Evolutionary conservation across 176 grass and related monocot genomes (phyloP).

Genomic region (Puccinellia tenuiflora): DNA sequence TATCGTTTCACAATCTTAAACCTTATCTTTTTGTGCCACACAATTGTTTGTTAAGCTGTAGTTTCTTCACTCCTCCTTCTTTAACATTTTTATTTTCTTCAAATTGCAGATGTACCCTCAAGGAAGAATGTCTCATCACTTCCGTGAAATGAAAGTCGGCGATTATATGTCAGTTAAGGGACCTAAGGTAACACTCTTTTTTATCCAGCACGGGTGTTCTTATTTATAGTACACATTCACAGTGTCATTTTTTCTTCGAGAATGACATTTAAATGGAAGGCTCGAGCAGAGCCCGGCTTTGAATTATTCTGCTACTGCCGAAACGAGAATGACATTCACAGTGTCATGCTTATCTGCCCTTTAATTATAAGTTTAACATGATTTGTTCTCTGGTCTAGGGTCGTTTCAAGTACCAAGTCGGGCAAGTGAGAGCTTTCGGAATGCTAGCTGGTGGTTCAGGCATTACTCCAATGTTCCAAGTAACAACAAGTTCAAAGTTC

Average conservation of each 20-base stretch:
- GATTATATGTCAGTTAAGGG: conserved; percentile 92
- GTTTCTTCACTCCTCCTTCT: not conserved
- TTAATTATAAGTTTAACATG: not conserved
- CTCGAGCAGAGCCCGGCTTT: no score
- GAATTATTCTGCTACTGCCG: no score
- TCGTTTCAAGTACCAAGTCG: conserved; percentile 89
- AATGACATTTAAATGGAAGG: no score
- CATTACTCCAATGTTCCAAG: conserved; percentile 98
- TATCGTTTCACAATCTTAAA: not conserved
- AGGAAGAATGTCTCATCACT: conserved; percentile 99
- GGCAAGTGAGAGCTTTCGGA: conserved; percentile 92
- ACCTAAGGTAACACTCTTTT: conserved; percentile 70
- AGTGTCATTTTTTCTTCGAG: no score
- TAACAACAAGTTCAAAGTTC: conserved; percentile 30
- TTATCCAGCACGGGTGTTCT: not conserved
- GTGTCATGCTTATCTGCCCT: not conserved
- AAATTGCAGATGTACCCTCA: conserved; percentile 86
- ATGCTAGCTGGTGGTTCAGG: conserved; percentile 98
- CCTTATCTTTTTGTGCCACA: not conserved
- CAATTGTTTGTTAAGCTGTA: not conserved
- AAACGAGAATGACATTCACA: no score
- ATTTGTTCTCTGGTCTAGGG: conserved; percentile 44
- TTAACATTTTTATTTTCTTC: not conserved
- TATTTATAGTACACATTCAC: not conserved
- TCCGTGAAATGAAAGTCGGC: conserved; percentile 90